These are phyloP conservation scores for Vanilla planifolia DNA, from an alignment of 106 monocot species.

Conservation along the genomic window DNA sequence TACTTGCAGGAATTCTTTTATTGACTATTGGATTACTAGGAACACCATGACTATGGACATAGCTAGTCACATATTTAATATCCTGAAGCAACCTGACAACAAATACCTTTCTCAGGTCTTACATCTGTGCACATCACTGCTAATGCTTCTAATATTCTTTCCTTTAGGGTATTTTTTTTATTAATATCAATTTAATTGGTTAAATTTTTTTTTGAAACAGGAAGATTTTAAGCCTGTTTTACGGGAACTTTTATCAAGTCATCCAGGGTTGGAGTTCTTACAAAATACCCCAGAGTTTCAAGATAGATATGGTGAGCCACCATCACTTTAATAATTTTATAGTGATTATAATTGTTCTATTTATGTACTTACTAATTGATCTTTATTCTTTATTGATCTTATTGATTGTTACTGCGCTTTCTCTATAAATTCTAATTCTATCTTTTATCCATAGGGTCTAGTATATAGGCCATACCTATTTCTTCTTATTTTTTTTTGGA, in stretches of 20 bases:
- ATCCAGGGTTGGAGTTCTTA: constrained; percentile 89
- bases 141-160: constrained; percentile 3
- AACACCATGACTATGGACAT: constrained; percentile 86
- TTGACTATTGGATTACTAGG: constrained; percentile 73
- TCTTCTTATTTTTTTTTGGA: too few species aligned
- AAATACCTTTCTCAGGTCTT: constrained; percentile 76
- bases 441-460: too few species aligned
- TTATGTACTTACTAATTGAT: too few species aligned
- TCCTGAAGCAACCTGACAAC: constrained; percentile 68
- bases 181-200: too few species aligned
- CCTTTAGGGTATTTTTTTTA: background rate
- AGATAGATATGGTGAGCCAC: constrained; percentile 83
- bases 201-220: too few species aligned
- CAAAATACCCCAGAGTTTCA: constrained; percentile 98
- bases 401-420: too few species aligned
- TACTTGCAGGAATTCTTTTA: constrained; percentile 68
- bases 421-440: too few species aligned
- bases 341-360: too few species aligned
- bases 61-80: constrained; percentile 64
- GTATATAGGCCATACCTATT: too few species aligned
- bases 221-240: constrained; percentile 94
- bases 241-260: constrained; percentile 71
- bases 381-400: too few species aligned
- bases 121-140: background rate
- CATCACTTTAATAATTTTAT: too few species aligned